Evolutionary conservation across 2,329 filamentous ascomycete genomes (phyloP), one percentile per base, ranked within the genome.

Genomic region (Botryosphaeria dothidea): DNA sequence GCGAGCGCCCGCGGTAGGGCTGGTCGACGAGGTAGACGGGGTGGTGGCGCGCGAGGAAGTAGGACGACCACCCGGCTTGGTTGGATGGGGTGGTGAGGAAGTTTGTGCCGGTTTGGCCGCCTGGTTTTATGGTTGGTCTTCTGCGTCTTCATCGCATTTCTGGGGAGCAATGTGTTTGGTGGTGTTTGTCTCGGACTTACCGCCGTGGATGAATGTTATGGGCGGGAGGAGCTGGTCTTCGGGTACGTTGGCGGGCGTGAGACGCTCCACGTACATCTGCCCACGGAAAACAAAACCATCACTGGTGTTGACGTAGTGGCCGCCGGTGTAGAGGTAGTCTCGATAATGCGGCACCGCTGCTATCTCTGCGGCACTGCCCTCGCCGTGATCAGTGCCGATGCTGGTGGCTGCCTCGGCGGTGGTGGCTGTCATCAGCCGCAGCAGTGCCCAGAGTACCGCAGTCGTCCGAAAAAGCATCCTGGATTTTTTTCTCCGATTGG

Each of bases 21-120:
- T 82, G 78, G 67, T 85, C 83, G 13, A 80, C 74, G 48, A 84
- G 72, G 70, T 83, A 84, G 52, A 83, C 74, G 43, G 80, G 78
- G 70, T 82, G 81, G 17, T 82, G 80, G 21, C 77, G 73, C 4
- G 71, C 67, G 11, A 84, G 67, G 69, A 84, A 84, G 62, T 76
- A 75, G 3, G 80, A 81, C 0, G 82, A 79, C 82, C 82, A 84
- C 15, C 82, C 82, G 7, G 75, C 75, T 13, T 77, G 72, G 45
- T 80, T 80, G 64, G 85, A 81, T 4, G 83, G 82, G 21, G 82
- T 85, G 31, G 78, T 79, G 13, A 77, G 68, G 9, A 70, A 75
- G 31, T 71, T 74, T 41, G 72, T 72, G 9, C 70, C 73, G 4
- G 72, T 74, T 49, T 75, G 74, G 3, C 65, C 71, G 65, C 2